Evolutionary conservation across 2,329 filamentous ascomycete genomes (phyloP).

Genomic region (Setomelanomma holmii): DNA sequence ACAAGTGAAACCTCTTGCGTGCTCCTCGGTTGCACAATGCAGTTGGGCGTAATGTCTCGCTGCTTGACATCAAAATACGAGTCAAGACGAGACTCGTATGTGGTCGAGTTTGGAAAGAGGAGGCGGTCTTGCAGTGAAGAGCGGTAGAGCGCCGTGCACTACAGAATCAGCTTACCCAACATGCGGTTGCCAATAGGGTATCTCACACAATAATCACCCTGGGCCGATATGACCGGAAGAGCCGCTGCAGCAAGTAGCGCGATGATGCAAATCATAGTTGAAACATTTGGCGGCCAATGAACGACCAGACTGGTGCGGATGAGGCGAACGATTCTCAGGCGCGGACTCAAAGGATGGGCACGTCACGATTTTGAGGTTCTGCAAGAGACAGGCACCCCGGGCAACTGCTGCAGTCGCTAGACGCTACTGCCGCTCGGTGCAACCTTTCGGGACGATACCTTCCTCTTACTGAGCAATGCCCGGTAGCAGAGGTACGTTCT

Average conservation of each 20-base stretch:
- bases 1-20: constrained; percentile 23
- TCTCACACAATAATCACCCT: not conserved
- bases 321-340: too few species aligned
- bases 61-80: constrained; percentile 33
- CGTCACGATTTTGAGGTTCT: not conserved
- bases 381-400: not conserved
- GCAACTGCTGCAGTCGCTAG: not conserved
- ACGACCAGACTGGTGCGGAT: too few species aligned
- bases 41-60: constrained; percentile 26
- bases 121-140: constrained; percentile 10
- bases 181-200: too few species aligned
- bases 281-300: not conserved
- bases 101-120: constrained; percentile 19
- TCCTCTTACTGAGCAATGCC: not conserved
- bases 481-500: not conserved
- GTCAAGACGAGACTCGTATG: constrained; percentile 18
- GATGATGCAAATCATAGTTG: not conserved
- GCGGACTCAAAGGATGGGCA: too few species aligned
- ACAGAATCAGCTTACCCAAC: not conserved
- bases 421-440: not conserved
- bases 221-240: not conserved
- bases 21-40: constrained; percentile 30
- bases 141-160: not conserved
- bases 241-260: not conserved
- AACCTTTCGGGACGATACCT: not conserved